Percentiles rank a stretch among this genome's conserved stretches.
These are phyloP conservation scores for Pseudogymnoascus sp. DNA, from an alignment of 2,329 filamentous ascomycete species.

Conservation along the genomic window DNA sequence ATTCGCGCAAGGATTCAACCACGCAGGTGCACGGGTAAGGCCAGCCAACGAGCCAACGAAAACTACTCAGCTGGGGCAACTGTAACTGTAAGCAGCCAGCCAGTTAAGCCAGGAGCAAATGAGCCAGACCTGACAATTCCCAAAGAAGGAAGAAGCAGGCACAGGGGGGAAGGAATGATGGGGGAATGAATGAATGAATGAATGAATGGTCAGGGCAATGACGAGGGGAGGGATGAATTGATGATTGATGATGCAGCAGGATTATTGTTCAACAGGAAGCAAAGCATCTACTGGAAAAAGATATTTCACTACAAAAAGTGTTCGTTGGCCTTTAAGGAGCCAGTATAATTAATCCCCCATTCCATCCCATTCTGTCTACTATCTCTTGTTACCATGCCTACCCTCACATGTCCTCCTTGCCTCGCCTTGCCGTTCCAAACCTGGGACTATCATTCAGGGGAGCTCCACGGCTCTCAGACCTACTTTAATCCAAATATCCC, in stretches of 20 bases:
- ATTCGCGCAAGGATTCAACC: neutral
- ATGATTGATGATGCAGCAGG: neutral
- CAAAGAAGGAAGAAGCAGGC: neutral
- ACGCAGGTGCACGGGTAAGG: neutral
- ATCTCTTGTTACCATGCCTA: neutral
- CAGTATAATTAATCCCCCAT: neutral
- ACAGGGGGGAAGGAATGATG: neutral
- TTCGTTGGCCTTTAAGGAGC: neutral
- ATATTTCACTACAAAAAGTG: neutral
- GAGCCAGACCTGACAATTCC: neutral
- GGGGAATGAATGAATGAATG: neutral
- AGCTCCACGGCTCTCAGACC: neutral
- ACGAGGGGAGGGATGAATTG: neutral
- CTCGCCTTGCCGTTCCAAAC: neutral
- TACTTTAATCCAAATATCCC: constrained; percentile 2
- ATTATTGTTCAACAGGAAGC: neutral
- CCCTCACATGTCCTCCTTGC: neutral
- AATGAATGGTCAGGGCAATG: neutral
- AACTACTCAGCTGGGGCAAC: neutral
- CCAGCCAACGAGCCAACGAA: neutral
- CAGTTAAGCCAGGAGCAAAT: neutral
- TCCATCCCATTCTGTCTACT: neutral
- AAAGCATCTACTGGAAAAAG: neutral
- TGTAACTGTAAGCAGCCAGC: neutral
- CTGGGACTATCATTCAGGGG: neutral